Evolutionary conservation across 2,329 filamentous ascomycete genomes (phyloP).

Genomic region (Epichloe hybrida): DNA sequence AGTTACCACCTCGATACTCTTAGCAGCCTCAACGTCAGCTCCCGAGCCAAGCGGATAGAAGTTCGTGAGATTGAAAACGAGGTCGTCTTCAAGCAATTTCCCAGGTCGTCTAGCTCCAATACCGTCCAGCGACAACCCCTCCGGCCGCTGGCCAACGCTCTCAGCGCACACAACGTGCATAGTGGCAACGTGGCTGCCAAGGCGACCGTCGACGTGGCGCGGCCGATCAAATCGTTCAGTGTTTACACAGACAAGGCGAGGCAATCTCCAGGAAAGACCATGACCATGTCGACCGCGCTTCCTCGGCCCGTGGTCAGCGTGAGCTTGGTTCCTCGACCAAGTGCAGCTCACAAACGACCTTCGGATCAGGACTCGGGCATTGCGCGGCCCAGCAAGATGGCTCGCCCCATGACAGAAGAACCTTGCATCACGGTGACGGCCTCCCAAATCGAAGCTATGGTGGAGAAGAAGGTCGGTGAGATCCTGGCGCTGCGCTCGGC

Average conservation of each 20-base stretch:
- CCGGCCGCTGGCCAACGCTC: conserved; percentile 58
- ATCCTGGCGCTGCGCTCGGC: conserved; percentile 63
- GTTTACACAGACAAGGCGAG: conserved; percentile 70
- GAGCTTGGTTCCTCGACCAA: conserved; percentile 7
- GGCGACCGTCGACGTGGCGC: conserved; percentile 34
- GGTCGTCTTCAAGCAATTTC: conserved; percentile 68
- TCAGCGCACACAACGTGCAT: conserved; percentile 65
- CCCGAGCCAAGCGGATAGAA: conserved; percentile 90
- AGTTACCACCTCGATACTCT: conserved; percentile 90
- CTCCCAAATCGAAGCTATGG: conserved; percentile 76
- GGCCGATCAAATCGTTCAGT: conserved; percentile 70
- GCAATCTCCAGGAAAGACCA: conserved; percentile 5
- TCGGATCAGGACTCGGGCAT: conserved; percentile 24
- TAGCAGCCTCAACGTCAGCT: conserved; percentile 88
- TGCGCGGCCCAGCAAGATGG: conserved; percentile 35
- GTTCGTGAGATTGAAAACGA: conserved; percentile 93
- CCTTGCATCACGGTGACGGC: conserved; percentile 41
- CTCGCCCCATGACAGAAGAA: conserved; percentile 22
- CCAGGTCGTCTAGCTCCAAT: conserved; percentile 33
- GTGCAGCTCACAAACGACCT: conserved; percentile 25
- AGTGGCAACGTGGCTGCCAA: conserved; percentile 37
- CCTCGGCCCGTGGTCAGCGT: conserved; percentile 19
- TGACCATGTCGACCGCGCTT: conserved; percentile 16
- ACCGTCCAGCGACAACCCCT: conserved; percentile 57
- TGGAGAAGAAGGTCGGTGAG: conserved; percentile 83